Percentiles rank a stretch among this genome's conserved stretches.
Evolutionary conservation across 306 rosid species (phyloP).

Genomic region (Ceratonia siliqua): DNA sequence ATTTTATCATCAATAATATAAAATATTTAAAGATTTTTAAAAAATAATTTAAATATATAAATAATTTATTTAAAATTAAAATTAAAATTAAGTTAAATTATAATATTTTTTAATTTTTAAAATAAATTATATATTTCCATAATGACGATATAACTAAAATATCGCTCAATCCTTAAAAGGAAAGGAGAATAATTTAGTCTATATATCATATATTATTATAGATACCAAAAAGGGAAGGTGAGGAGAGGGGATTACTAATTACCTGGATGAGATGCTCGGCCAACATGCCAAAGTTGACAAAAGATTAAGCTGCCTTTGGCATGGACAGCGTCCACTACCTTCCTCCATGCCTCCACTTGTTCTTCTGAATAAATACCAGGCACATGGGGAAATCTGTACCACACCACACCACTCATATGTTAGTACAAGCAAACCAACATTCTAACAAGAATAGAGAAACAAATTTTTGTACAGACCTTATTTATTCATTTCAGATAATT

Average conservation of each 20-base stretch:
- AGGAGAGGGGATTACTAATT: background rate
- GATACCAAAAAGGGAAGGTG: background rate
- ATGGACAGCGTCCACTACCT: constrained; percentile 82
- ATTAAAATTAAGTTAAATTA: too few relatives aligned
- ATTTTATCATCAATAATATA: too few relatives aligned
- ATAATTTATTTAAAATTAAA: too few relatives aligned
- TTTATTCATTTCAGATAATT: too few relatives aligned
- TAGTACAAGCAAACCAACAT: background rate
- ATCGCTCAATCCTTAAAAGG: too few relatives aligned
- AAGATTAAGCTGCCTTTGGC: constrained; percentile 75
- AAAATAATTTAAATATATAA: too few relatives aligned
- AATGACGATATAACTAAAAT: too few relatives aligned
- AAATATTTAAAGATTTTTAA: too few relatives aligned
- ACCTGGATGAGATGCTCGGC: constrained; percentile 86
- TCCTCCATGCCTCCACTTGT: constrained; percentile 78
- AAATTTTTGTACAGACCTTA: background rate
- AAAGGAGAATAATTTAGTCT: too few relatives aligned
- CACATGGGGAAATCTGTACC: constrained; percentile 51
- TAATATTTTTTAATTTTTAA: too few relatives aligned
- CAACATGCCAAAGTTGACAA: constrained; percentile 97
- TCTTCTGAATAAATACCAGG: constrained; percentile 53
- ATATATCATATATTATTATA: too few relatives aligned
- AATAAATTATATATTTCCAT: too few relatives aligned
- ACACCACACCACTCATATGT: background rate
- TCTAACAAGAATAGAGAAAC: background rate